These are phyloP conservation scores for Kluyveromyces dobzhanskii DNA, from an alignment of 805 yeast genomes.

Conservation along the genomic window DNA sequence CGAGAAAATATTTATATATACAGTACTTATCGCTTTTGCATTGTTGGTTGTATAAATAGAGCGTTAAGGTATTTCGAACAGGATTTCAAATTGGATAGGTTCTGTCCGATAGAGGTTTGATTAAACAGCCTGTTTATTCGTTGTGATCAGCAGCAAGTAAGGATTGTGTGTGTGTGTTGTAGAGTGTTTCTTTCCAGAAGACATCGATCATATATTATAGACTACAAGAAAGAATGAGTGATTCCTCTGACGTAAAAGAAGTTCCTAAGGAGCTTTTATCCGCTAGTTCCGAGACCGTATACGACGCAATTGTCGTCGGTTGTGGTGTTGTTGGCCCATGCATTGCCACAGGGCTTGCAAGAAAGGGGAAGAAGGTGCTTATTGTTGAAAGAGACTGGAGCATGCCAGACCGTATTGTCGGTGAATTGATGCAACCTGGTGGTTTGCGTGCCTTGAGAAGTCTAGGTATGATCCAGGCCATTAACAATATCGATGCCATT, in stretches of 20 bases:
- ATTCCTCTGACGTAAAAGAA: neutral
- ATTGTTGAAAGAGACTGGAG: conserved; percentile 80
- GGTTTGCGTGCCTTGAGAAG: conserved; percentile 81
- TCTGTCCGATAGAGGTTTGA: too few relatives aligned
- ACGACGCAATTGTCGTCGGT: conserved; percentile 88
- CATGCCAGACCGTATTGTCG: conserved; percentile 93
- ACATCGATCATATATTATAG: too few relatives aligned
- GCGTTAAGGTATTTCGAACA: too few relatives aligned
- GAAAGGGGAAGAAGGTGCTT: conserved; percentile 78
- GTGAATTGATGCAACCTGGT: conserved; percentile 94
- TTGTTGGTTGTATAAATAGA: too few relatives aligned
- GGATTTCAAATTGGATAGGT: too few relatives aligned
- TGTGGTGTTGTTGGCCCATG: conserved; percentile 98
- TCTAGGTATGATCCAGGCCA: conserved; percentile 67
- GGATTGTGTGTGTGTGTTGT: too few relatives aligned
- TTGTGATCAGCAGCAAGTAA: too few relatives aligned
- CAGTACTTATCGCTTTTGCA: too few relatives aligned
- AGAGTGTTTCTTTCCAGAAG: too few relatives aligned
- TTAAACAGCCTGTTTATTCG: too few relatives aligned
- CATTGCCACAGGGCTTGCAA: conserved; percentile 79
- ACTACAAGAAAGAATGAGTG: too few relatives aligned
- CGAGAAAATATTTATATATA: too few relatives aligned
- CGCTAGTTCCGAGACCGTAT: conserved; percentile 30
- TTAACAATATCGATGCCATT: conserved; percentile 49
- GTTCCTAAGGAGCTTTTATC: conserved; percentile 16